These are phyloP conservation scores for Xylaria bambusicola DNA, from an alignment of 495 filamentous ascomycete genomes.

Conservation along the genomic window DNA sequence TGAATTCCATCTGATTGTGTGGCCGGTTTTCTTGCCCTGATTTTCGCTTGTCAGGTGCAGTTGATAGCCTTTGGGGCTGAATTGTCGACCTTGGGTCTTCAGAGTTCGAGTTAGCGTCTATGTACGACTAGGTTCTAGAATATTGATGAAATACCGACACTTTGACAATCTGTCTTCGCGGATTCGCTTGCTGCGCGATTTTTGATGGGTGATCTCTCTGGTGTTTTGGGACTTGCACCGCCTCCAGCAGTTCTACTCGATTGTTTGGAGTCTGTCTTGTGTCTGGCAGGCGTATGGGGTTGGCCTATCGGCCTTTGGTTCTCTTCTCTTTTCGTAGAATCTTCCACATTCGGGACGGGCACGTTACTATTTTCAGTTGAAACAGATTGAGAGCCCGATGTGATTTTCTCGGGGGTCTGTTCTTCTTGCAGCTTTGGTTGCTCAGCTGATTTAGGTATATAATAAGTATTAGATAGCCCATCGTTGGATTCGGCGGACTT, in stretches of 20 bases:
- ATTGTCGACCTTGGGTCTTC: background rate
- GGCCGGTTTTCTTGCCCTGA: constrained; percentile 1
- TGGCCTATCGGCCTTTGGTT: background rate
- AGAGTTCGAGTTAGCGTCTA: background rate
- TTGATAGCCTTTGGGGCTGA: constrained; percentile 11
- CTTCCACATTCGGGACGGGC: background rate
- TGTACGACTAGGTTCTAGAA: background rate
- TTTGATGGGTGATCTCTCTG: background rate
- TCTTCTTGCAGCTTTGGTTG: background rate
- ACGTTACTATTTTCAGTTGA: background rate
- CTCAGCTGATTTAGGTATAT: background rate
- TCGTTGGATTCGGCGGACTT: background rate
- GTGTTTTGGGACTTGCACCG: background rate
- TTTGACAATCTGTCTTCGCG: background rate
- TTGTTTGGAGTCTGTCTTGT: background rate
- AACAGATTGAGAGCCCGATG: background rate
- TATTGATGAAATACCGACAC: constrained; percentile 20
- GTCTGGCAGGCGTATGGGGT: background rate
- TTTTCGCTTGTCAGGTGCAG: constrained; percentile 7
- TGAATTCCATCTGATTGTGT: constrained; percentile 1
- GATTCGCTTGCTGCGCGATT: too few relatives aligned
- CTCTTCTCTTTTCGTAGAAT: background rate
- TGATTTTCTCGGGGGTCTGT: background rate
- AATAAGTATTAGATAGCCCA: background rate
- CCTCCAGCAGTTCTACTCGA: background rate